A percentile compares a stretch with the other conserved stretches of the same genome.
Conservation (phyloP, 2,329 filamentous ascomycete species). For the Colletotrichum camelliae region DNA sequence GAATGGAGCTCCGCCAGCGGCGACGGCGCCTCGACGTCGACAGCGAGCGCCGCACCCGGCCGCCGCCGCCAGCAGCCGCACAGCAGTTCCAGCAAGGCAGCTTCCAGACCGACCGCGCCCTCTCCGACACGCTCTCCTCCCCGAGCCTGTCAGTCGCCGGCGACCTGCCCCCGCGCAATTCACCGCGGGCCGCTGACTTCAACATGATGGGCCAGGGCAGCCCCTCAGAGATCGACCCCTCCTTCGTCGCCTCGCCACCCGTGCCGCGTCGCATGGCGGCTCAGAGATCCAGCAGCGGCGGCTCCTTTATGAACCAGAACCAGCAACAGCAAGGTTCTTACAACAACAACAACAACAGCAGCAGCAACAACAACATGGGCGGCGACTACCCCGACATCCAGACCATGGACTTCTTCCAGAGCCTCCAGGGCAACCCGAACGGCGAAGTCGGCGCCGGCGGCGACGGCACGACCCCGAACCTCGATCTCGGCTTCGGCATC, state of each 20-base stretch:
- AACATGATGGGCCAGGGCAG: conserved; percentile 37
- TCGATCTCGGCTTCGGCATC: conserved; percentile 71
- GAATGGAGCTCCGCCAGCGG: conserved; percentile 34
- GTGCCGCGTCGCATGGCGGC: conserved; percentile 40
- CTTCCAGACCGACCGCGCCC: conserved; percentile 37
- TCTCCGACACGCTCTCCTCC: conserved; percentile 47
- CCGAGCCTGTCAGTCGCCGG: conserved; percentile 42
- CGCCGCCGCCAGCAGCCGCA: conserved; percentile 23
- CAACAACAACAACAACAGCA: background rate
- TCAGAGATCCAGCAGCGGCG: conserved; percentile 33
- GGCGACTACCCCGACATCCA: conserved; percentile 54
- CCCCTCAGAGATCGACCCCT: conserved; percentile 42
- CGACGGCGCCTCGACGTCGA: conserved; percentile 28
- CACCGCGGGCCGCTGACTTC: conserved; percentile 45
- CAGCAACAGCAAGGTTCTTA: conserved; percentile 29
- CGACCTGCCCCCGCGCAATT: conserved; percentile 42
- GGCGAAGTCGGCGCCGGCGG: conserved; percentile 23
- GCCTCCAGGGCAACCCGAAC: conserved; percentile 38
- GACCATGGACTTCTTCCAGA: conserved; percentile 60
- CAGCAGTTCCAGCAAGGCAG: conserved; percentile 23
- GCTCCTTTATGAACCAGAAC: conserved; percentile 36
- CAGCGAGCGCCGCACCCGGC: conserved; percentile 21
- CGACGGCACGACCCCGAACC: conserved; percentile 50
- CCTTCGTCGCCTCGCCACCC: conserved; percentile 51
- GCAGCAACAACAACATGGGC: conserved; percentile 13